A percentile compares a stretch with the other conserved stretches of the same genome.
phyloP scores from a whole-genome alignment of 75 land plant species.

The Pseudotsuga menziesii region DNA sequence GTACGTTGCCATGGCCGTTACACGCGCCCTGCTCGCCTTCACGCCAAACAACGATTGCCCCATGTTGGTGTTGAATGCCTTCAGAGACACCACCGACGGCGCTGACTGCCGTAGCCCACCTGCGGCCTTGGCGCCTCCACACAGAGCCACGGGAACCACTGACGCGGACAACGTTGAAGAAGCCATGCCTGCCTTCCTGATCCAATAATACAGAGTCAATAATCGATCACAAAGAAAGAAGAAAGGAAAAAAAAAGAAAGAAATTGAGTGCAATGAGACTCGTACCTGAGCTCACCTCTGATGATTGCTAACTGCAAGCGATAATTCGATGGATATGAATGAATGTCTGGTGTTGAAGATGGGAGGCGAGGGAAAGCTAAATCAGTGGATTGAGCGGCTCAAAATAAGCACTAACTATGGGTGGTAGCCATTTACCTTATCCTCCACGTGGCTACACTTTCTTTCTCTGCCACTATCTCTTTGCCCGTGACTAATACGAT shows the following conservation, averaged over 20 bases:
- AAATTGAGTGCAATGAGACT: not conserved
- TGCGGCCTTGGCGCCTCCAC: not conserved
- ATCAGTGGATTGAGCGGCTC: not conserved
- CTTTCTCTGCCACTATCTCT: not conserved
- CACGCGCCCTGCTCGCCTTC: conserved; percentile 22
- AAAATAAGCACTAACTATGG: not conserved
- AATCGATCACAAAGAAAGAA: not conserved
- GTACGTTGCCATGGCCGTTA: conserved; percentile 59
- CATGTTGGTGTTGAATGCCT: not conserved
- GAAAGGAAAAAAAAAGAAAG: not conserved
- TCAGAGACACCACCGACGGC: conserved; percentile 12
- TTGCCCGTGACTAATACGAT: too few species aligned
- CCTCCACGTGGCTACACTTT: not conserved
- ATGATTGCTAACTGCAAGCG: too few species aligned
- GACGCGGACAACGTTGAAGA: not conserved
- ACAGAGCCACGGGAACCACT: not conserved
- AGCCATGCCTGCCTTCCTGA: not conserved
- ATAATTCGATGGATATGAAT: too few species aligned
- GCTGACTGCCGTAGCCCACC: not conserved
- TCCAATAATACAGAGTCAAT: not conserved
- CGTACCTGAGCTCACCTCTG: not conserved
- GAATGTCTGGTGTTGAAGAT: not conserved
- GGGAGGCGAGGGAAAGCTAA: conserved; percentile 1
- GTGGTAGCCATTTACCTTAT: conserved; percentile 4
- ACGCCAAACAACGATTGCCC: conserved; percentile 18